These are phyloP conservation scores for Aspergillus alliaceus DNA, from an alignment of 2,329 filamentous ascomycete genomes.

Conservation along the genomic window DNA sequence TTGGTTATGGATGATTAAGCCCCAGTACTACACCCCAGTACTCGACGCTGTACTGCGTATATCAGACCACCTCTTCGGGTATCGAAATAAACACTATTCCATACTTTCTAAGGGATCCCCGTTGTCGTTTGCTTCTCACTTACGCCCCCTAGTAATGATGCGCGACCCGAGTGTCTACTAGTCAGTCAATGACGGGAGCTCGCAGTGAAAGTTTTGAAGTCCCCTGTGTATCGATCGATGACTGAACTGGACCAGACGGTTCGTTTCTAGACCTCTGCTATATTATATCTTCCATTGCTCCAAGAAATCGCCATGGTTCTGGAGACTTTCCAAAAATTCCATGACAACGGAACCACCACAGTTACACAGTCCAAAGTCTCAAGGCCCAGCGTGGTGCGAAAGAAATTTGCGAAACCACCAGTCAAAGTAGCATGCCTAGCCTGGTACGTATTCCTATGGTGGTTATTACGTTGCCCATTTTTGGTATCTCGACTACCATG, in stretches of 20 bases:
- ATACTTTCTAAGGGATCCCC: not conserved
- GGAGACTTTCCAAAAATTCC: conserved; percentile 16
- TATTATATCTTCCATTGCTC: not conserved
- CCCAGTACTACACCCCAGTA: conserved; percentile 15
- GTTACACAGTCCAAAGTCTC: conserved; percentile 25
- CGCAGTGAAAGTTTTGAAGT: not conserved
- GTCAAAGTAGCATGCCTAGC: conserved; percentile 47
- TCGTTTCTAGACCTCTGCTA: not conserved
- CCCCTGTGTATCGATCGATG: conserved; percentile 3
- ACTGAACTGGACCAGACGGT: conserved; percentile 1
- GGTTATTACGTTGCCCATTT: not conserved
- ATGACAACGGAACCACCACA: conserved; percentile 15
- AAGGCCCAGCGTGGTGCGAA: conserved; percentile 35
- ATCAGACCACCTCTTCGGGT: conserved; percentile 27
- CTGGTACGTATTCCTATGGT: conserved; percentile 32
- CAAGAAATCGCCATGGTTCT: conserved; percentile 22
- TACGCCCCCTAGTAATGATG: conserved; percentile 9
- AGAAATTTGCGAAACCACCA: conserved; percentile 47
- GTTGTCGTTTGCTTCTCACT: not conserved
- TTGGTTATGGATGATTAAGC: conserved; percentile 31
- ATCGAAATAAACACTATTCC: conserved; percentile 4
- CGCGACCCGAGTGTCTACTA: conserved; percentile 5
- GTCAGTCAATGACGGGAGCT: conserved; percentile 1
- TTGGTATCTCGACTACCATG: not conserved
- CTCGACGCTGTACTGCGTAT: conserved; percentile 2